A percentile compares a stretch with the other conserved stretches of the same genome.
phyloP scores from a whole-genome alignment of 371 early-diverging fungal species.

The Phascolomyces articulosus region DNA sequence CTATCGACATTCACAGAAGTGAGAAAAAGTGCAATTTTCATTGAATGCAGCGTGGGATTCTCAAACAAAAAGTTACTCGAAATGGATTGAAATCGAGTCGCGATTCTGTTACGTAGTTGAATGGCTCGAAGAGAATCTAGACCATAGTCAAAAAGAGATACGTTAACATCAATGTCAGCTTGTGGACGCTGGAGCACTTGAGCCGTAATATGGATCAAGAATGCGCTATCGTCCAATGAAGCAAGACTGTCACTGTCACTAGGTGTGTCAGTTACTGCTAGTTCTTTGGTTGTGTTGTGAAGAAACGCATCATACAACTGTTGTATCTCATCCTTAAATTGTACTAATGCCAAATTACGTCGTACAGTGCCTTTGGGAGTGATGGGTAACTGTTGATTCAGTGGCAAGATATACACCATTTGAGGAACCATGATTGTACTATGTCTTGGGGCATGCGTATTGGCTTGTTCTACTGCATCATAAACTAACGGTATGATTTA shows the following conservation, averaged over 20 bases:
- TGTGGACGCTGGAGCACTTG: not conserved
- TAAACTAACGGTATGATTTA: slow-evolving; percentile 11
- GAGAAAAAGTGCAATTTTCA: slow-evolving; percentile 10
- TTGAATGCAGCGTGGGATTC: slow-evolving; percentile 21
- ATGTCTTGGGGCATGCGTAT: slow-evolving; percentile 32
- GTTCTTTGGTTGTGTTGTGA: not conserved
- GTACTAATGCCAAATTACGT: slow-evolving; percentile 18
- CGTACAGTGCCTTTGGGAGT: slow-evolving; percentile 35
- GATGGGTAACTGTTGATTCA: slow-evolving; percentile 9
- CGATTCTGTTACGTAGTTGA: slow-evolving; percentile 19
- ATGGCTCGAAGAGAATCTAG: slow-evolving; percentile 16
- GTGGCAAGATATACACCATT: slow-evolving; percentile 39
- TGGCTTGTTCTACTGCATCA: slow-evolving; percentile 29
- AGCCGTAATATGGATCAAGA: not conserved
- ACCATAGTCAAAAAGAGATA: slow-evolving; percentile 20
- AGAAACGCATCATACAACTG: slow-evolving; percentile 31
- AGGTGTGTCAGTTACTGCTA: too few species aligned
- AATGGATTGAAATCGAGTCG: slow-evolving; percentile 5
- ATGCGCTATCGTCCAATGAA: not conserved
- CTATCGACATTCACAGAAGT: too few species aligned
- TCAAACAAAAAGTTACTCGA: slow-evolving; percentile 34
- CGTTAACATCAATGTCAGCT: not conserved
- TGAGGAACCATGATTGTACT: slow-evolving; percentile 28
- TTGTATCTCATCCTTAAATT: slow-evolving; percentile 21
- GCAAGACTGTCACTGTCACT: too few species aligned